Conservation (phyloP, 345 rosid genomes). For the Dipteronia dyeriana region DNA sequence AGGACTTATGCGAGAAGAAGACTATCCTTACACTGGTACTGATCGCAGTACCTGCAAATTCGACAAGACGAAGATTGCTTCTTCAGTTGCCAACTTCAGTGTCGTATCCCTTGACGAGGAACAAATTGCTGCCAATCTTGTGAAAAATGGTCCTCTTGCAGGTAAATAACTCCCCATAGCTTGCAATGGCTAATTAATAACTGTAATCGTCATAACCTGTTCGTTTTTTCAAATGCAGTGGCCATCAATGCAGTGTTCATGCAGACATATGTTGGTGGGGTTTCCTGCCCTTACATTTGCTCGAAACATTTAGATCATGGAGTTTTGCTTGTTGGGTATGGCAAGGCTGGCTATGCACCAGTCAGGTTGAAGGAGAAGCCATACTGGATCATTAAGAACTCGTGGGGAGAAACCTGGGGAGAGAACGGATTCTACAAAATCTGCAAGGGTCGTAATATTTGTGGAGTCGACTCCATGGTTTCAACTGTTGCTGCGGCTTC, state of each 20-base stretch:
- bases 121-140: slow-evolving; percentile 95
- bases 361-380: slow-evolving; percentile 88
- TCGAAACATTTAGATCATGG: slow-evolving; percentile 81
- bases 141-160: slow-evolving; percentile 86
- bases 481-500: slow-evolving; percentile 78
- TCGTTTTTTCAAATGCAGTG: slow-evolving; percentile 43
- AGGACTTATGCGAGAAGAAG: slow-evolving; percentile 88
- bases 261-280: slow-evolving; percentile 93
- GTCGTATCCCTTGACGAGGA: slow-evolving; percentile 83
- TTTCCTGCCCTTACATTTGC: slow-evolving; percentile 88
- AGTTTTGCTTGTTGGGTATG: slow-evolving; percentile 86
- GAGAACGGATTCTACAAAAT: slow-evolving; percentile 86
- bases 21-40: slow-evolving; percentile 84
- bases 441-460: slow-evolving; percentile 80
- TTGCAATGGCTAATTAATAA: background rate
- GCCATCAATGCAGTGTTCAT: slow-evolving; percentile 86
- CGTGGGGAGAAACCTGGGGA: slow-evolving; percentile 94
- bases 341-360: slow-evolving; percentile 77
- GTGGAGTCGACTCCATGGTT: slow-evolving; percentile 93
- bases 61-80: slow-evolving; percentile 78
- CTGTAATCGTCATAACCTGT: background rate
- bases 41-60: slow-evolving; percentile 71
- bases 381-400: slow-evolving; percentile 90
- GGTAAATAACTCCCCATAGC: slow-evolving; percentile 34
- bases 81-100: slow-evolving; percentile 83